A percentile compares a stretch with the other conserved stretches of the same genome.
phyloP scores from a whole-genome alignment of 495 filamentous ascomycete genomes.

The Neurospora sp. region DNA sequence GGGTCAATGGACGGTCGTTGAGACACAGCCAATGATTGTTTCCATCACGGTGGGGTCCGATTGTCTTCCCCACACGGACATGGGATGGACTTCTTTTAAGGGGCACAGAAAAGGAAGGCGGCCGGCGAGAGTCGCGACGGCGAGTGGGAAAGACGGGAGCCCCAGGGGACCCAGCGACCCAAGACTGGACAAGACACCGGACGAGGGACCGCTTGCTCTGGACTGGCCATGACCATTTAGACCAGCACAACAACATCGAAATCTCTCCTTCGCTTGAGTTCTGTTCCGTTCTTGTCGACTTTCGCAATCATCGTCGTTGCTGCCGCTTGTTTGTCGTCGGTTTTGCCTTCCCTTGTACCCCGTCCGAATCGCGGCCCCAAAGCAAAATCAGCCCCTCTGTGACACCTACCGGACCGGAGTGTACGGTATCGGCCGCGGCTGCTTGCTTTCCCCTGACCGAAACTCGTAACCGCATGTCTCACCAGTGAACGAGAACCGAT shows the following conservation, averaged over 20 bases:
- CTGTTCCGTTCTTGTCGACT: too few species aligned
- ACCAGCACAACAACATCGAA: neutral
- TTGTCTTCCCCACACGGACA: constrained; percentile 3
- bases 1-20: neutral
- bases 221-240: neutral
- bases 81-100: neutral
- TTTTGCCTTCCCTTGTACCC: neutral
- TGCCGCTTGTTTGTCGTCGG: neutral
- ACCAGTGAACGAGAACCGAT: constrained; percentile 2
- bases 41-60: neutral
- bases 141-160: neutral
- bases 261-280: neutral
- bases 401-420: neutral
- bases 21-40: neutral
- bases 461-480: constrained; percentile 4
- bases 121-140: neutral
- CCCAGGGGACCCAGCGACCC: neutral
- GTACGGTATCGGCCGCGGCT: neutral
- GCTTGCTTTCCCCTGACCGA: neutral
- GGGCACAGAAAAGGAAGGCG: constrained; percentile 11
- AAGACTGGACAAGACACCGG: neutral
- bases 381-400: neutral
- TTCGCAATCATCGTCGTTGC: neutral
- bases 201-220: neutral
- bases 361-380: neutral